These are phyloP conservation scores for Polytolypa hystricis DNA, from an alignment of 2,329 filamentous ascomycete species.

Conservation along the genomic window DNA sequence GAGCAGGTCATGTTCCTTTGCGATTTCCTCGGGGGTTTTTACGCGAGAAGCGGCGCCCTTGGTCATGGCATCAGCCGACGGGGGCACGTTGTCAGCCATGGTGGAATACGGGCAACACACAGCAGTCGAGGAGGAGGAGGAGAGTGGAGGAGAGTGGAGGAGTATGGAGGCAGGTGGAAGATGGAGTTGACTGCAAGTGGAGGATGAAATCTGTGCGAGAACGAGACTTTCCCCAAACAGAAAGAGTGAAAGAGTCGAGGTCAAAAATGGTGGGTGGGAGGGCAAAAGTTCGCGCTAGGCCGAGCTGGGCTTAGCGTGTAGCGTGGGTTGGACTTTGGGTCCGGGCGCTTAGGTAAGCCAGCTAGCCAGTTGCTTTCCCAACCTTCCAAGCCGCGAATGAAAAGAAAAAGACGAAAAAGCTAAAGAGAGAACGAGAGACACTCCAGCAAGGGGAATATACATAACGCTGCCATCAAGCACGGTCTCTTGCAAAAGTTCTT, in stretches of 20 bases:
- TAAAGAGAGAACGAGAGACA: neutral
- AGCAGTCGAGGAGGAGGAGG: conserved; percentile 2
- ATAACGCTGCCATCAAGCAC: too few relatives aligned
- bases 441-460: too few relatives aligned
- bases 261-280: conserved; percentile 5
- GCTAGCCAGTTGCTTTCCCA: too few relatives aligned
- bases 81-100: conserved; percentile 43
- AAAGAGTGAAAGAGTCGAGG: too few relatives aligned
- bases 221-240: neutral
- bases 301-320: conserved; percentile 2
- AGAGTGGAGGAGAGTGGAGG: conserved; percentile 10
- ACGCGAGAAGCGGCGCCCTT: conserved; percentile 38
- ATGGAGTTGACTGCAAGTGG: neutral
- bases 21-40: conserved; percentile 42
- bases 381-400: too few relatives aligned
- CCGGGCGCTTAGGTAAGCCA: too few relatives aligned
- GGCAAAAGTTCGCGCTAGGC: conserved; percentile 6
- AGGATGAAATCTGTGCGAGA: conserved; percentile 3
- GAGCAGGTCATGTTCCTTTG: conserved; percentile 66
- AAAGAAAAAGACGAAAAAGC: neutral
- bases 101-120: conserved; percentile 23
- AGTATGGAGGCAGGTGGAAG: conserved; percentile 11
- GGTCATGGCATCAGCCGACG: conserved; percentile 39
- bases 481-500: too few relatives aligned
- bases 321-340: neutral